These are phyloP conservation scores for Brassica hybrid DNA, from an alignment of 441 rosid species.

Conservation along the genomic window DNA sequence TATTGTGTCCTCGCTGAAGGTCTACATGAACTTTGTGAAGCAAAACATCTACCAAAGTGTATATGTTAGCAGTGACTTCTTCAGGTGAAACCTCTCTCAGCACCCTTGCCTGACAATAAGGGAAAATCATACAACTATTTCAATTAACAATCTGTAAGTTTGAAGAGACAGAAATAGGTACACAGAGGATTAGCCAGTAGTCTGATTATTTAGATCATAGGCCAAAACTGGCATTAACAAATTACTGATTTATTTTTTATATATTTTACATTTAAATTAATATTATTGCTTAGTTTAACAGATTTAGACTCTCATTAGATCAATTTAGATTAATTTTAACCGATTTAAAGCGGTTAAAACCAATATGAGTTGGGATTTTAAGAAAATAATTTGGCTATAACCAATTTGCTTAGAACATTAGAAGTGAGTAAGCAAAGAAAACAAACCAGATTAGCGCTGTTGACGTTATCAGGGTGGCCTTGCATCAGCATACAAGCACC, in stretches of 20 bases:
- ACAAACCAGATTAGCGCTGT: constrained; percentile 78
- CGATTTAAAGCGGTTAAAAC: neutral
- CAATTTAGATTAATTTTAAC: no score
- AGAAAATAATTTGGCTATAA: neutral
- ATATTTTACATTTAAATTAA: neutral
- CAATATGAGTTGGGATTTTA: neutral
- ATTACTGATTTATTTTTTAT: neutral
- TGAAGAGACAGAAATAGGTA: constrained; percentile 2
- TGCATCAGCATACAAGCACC: constrained; percentile 98
- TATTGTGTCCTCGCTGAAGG: constrained; percentile 72
- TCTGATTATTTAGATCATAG: neutral
- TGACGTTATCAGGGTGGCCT: constrained; percentile 87
- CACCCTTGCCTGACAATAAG: constrained; percentile 67
- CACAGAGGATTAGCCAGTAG: neutral
- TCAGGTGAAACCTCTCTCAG: constrained; percentile 93
- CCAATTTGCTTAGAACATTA: neutral
- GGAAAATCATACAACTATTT: constrained; percentile 21
- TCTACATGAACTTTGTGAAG: constrained; percentile 87
- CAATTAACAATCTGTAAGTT: constrained; percentile 26
- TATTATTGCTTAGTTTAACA: neutral
- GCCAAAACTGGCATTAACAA: neutral
- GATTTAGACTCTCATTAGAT: neutral
- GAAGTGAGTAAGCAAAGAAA: neutral
- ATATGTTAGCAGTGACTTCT: constrained; percentile 92
- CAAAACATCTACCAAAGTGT: constrained; percentile 93